Percentiles rank a stretch among this genome's conserved stretches.
These are phyloP conservation scores for Microsporum audouinii DNA, from an alignment of 2,329 filamentous ascomycete species.

Conservation along the genomic window DNA sequence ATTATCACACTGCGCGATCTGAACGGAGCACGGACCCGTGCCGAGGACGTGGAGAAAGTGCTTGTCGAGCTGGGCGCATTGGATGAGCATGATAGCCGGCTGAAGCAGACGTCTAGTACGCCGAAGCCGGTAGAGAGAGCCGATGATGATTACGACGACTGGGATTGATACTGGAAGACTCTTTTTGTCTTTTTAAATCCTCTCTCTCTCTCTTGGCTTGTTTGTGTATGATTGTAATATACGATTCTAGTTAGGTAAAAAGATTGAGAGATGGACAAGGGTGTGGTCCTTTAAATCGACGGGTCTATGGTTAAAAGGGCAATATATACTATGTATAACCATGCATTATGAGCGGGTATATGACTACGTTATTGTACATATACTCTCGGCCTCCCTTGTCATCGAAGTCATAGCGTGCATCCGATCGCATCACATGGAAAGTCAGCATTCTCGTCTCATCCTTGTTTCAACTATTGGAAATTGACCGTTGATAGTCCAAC, in stretches of 20 bases:
- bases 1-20: slow-evolving; percentile 78
- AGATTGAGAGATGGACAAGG: neutral
- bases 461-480: slow-evolving; percentile 2
- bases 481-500: neutral
- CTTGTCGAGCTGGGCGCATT: slow-evolving; percentile 75
- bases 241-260: neutral
- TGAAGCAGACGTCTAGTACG: slow-evolving; percentile 49
- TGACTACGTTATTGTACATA: neutral
- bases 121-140: slow-evolving; percentile 39
- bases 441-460: neutral
- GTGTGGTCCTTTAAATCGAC: neutral
- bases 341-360: neutral
- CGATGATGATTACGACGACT: slow-evolving; percentile 45
- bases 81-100: slow-evolving; percentile 63
- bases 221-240: neutral
- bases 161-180: slow-evolving; percentile 38
- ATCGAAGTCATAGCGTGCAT: neutral
- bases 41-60: slow-evolving; percentile 67
- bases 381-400: neutral
- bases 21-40: slow-evolving; percentile 57
- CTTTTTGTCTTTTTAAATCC: neutral
- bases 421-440: slow-evolving; percentile 3
- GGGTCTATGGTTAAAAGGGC: neutral
- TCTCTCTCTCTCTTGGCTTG: neutral
- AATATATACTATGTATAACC: neutral